Evolutionary conservation across 225 moss, liverwort and hornwort species (phyloP), one percentile per base, ranked within the genome.

Genomic region (Pseudisothecium myosuroides): DNA sequence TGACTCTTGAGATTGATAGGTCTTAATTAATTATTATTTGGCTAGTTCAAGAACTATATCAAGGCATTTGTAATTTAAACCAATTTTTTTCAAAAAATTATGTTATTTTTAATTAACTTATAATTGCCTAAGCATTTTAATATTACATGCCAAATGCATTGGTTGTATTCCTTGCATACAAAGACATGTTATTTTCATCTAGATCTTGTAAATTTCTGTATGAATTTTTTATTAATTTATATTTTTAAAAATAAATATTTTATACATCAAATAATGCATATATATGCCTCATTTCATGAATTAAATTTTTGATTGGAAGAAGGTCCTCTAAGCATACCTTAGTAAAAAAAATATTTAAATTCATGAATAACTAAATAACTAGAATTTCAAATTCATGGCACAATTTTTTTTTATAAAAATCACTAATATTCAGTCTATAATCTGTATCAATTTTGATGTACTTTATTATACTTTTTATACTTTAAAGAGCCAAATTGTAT

Each of bases 131-230:
- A 16, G 4, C 1, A 72, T 72, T 43, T 26, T 43, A 2, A 43
- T 41, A 41, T 26, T 5, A 26, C 3, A 5, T 41, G 14, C 14
- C 71, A 26, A 41, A 71, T 71, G 26, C 26, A 41, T 26, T 8
- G 24, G 41, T 71, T 2, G 8, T 14, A 0, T 41, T 41, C 3
- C 3, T 41, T 41, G 26, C 2, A 0, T 41, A 41, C 14, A 71
- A 41, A 41, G 41, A 71, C 8, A 14, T 24, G 14, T 3, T 26
- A 26, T 26, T 71, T 69, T 41, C 15, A 71, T 26, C 3, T 8
- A 5, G 1, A 1, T 41, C 8, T 71, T 71, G 12, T 24, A 26
- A 41, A 26, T 41, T 69, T 39, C 39, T 69, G 39, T 14, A 23
- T 39, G 13, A 24, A 39, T 69, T 39, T 23, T 22, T n/a, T n/a